Evolutionary conservation across 305 asterid species (phyloP).

Genomic region (Petunia hybrid): DNA sequence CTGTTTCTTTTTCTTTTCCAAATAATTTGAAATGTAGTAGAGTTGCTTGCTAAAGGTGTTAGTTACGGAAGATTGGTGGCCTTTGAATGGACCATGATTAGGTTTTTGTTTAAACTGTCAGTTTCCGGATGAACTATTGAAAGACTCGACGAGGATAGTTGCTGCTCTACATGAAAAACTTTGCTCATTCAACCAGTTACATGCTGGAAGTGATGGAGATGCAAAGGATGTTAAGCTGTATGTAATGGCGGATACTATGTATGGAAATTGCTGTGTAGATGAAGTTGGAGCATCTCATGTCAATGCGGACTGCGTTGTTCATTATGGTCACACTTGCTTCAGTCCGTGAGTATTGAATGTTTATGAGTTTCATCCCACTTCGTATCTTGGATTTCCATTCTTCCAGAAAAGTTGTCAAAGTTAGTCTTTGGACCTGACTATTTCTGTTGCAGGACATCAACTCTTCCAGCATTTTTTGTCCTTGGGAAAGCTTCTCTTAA

Average conservation of each 20-base stretch:
- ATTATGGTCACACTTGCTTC: constrained; percentile 93
- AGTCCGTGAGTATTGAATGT: constrained; percentile 70
- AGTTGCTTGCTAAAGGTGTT: not conserved
- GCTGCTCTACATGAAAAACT: constrained; percentile 61
- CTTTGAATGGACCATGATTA: not conserved
- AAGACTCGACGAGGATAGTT: constrained; percentile 68
- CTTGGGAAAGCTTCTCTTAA: constrained; percentile 71
- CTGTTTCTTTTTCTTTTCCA: not conserved
- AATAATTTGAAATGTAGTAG: not conserved
- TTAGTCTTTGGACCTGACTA: constrained; percentile 6
- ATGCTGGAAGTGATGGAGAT: constrained; percentile 14
- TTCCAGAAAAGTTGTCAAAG: not conserved
- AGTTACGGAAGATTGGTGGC: not conserved
- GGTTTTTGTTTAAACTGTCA: constrained; percentile 35
- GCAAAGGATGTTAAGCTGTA: constrained; percentile 60
- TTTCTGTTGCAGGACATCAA: constrained; percentile 70
- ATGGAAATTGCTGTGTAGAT: constrained; percentile 92
- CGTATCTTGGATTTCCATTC: not conserved
- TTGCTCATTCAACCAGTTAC: constrained; percentile 8
- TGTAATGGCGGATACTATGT: constrained; percentile 95
- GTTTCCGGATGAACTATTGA: constrained; percentile 84
- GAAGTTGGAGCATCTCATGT: constrained; percentile 97
- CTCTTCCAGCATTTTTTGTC: constrained; percentile 78
- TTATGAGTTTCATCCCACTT: not conserved
- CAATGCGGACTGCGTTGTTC: constrained; percentile 78